Base-by-base conservation (phyloP, 768 basidiomycete genomes). In the Suillus occidentalis region DNA sequence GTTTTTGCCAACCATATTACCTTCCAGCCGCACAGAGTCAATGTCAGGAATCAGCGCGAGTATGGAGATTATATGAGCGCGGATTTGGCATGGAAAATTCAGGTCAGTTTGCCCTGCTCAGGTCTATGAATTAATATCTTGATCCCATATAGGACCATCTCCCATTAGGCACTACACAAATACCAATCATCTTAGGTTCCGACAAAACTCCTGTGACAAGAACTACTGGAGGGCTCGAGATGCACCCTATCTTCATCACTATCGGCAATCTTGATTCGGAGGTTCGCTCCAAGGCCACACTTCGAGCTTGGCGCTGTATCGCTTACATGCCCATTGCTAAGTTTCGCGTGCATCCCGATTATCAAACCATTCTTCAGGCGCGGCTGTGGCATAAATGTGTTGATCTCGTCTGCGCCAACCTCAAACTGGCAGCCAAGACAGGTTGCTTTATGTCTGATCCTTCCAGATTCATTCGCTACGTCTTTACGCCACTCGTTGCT, bases 131-230 rank as follows among this genome's bases (percentile, higher is more conserved):
- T 42, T 7, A 6, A 18, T n/a, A 18, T 42, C 80, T 79, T 42
- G n/a, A n/a, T n/a, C n/a, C n/a, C n/a, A n/a, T n/a, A n/a, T 45
- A 69, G 72, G 59, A 61, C 2, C 34, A 67, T 50, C 47, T 76
- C n/a, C 73, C 70, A 6, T 13, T 49, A 4, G 75, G 74, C 0
- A 64, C 69, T 1, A 77, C 75, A 3, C 63, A 78, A 13, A 64
- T 78, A 3, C 74, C 76, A 5, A 66, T 70, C 4, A 69, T 78
- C 20, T 57, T 72, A 1, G 72, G 73, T 12, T 75, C 75, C 1
- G 73, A 79, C 60, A 79, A 79, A 61, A 78, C 78, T 14, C 70
- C 67, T 59, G 71, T 79, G 16, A 73, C 75, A 0, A 60, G 68
- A 16, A 70, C 70, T 64, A 76, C 73, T 8, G 76, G 77, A 42